A percentile compares a stretch with the other conserved stretches of the same genome.
Conservation (phyloP, 2,329 filamentous ascomycete genomes). For the Trichoderma gracile region DNA sequence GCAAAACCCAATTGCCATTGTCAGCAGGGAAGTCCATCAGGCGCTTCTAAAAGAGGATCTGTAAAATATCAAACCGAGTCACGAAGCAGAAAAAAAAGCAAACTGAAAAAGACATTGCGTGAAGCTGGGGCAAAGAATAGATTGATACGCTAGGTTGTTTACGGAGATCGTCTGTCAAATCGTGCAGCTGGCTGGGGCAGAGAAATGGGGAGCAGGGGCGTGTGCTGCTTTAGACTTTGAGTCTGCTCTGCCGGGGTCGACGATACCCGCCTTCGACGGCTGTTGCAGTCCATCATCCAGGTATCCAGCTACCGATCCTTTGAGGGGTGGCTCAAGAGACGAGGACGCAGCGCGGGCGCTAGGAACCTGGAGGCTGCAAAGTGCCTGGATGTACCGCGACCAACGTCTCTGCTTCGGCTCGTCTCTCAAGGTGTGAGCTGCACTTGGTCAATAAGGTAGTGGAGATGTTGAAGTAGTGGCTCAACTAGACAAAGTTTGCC, state of each 20-base stretch:
- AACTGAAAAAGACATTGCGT: conserved; percentile 1
- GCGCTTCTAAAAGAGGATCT: neutral
- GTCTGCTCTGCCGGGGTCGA: neutral
- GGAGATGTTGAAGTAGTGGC: conserved; percentile 12
- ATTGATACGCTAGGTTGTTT: conserved; percentile 20
- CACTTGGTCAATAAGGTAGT: conserved; percentile 23
- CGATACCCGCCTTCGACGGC: conserved; percentile 1
- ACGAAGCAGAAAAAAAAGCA: conserved; percentile 6
- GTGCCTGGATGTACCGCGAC: neutral
- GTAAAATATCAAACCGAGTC: conserved; percentile 10
- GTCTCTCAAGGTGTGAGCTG: neutral
- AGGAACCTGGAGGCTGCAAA: neutral
- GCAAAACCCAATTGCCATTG: neutral
- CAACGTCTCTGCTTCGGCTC: neutral
- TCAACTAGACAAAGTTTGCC: conserved; percentile 1
- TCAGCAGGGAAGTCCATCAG: neutral
- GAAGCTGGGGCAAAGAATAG: conserved; percentile 7
- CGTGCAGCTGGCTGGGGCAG: conserved; percentile 27
- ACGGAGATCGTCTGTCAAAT: conserved; percentile 28
- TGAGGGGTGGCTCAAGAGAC: conserved; percentile 1
- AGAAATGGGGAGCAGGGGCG: conserved; percentile 18
- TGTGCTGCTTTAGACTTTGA: conserved; percentile 9
- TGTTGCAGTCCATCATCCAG: neutral
- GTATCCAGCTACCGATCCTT: conserved; percentile 11
- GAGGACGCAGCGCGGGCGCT: neutral